Evolutionary conservation across 2,329 filamentous ascomycete species (phyloP).

Genomic region (Balansia obtecta): DNA sequence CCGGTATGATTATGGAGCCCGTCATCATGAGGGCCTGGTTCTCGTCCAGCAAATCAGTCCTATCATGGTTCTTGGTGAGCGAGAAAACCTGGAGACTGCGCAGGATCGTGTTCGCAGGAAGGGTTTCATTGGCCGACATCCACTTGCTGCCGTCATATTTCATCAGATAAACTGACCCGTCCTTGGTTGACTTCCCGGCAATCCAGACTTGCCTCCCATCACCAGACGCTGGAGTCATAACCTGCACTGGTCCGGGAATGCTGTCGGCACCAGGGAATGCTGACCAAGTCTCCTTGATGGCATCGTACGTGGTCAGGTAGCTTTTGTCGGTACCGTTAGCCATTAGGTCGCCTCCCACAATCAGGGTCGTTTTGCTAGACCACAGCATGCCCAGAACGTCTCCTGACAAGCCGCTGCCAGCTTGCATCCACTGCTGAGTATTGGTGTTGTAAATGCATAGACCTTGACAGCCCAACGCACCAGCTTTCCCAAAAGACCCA

Average conservation of each 20-base stretch:
- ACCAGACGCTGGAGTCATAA: slow-evolving; percentile 60
- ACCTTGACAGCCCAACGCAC: slow-evolving; percentile 67
- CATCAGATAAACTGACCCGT: slow-evolving; percentile 64
- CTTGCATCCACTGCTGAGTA: slow-evolving; percentile 64
- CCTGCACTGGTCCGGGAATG: slow-evolving; percentile 70
- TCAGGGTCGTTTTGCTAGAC: slow-evolving; percentile 56
- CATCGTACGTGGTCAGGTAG: slow-evolving; percentile 62
- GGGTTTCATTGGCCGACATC: slow-evolving; percentile 48
- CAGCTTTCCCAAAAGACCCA: slow-evolving; percentile 72
- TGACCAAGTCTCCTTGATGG: slow-evolving; percentile 54
- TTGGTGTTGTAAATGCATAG: slow-evolving; percentile 69
- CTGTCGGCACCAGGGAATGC: slow-evolving; percentile 45
- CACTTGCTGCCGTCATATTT: slow-evolving; percentile 69
- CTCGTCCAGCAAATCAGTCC: slow-evolving; percentile 49
- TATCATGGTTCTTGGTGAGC: slow-evolving; percentile 53
- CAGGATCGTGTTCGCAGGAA: slow-evolving; percentile 56
- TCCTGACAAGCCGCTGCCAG: slow-evolving; percentile 60
- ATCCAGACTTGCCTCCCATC: slow-evolving; percentile 71
- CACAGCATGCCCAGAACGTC: slow-evolving; percentile 63
- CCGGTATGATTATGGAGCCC: slow-evolving; percentile 65
- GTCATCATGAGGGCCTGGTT: slow-evolving; percentile 69
- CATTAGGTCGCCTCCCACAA: slow-evolving; percentile 67
- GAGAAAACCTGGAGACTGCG: slow-evolving; percentile 73
- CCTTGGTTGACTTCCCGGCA: slow-evolving; percentile 51
- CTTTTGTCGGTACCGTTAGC: slow-evolving; percentile 49